Evolutionary conservation across 2,329 filamentous ascomycete species (phyloP), one percentile per base, ranked within the genome.

Genomic region (Fusarium setosum): DNA sequence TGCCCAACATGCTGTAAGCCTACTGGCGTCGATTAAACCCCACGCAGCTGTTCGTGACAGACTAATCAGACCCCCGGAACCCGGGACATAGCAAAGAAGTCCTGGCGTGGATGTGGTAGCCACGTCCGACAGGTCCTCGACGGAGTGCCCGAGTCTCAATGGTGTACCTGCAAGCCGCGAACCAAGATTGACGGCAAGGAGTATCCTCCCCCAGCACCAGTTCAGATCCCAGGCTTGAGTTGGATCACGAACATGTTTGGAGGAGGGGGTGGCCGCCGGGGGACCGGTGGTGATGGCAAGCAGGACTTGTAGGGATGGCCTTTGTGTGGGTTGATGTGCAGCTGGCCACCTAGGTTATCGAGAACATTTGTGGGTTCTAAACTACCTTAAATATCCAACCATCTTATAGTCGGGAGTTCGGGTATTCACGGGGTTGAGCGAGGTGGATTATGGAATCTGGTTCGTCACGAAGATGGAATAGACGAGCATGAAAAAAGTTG

Each of bases 41-140:
- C 13, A 5, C 10, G 10, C 17, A 13, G 8, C 4, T 13, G 7
- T 6, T 37, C 12, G 10, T 7, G 18, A 42, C 29, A 58, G 10
- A 38, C 26, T 50, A 23, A 55, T 21, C 42, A 31, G 29, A n/a
- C 23, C 13, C 32, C 5, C 4, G 8, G 15, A 18, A 31, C 17
- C 13, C 15, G 32, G n/a, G 37, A 26, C 8, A 12, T 57, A 84
- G 83, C 79, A 24, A 84, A 82, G 72, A 77, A 80, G 67, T 72
- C 82, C 23, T 84, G 83, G 83, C 80, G 81, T 61, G 83, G 83
- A 61, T 85, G 82, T 74, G 82, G 83, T 48, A 76, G 63, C 55
- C 83, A 85, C 68, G 79, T 84, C 58, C 75, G 80, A 9, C 71
- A 76, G 13, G 82, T 81, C n/a, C 77, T 85, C 41, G 65, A 74